Evolutionary conservation across 495 filamentous ascomycete species (phyloP), one percentile per base, ranked within the genome.

Genomic region (Lasiosphaeria miniovina): DNA sequence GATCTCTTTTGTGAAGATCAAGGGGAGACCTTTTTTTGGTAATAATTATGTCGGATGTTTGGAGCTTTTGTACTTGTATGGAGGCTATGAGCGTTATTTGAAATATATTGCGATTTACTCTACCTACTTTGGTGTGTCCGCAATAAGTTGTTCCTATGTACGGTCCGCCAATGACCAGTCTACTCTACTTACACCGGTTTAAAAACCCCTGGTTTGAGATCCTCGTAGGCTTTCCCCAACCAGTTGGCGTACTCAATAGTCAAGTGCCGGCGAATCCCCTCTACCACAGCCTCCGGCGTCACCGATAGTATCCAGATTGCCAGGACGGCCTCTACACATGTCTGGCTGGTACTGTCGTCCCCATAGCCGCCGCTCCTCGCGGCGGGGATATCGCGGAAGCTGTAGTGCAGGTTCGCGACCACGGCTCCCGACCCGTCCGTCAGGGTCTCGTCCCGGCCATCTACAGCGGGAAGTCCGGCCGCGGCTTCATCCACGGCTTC

Each of bases 191-290:
- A 62, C 11, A 35, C 31, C 4, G 56, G 61, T 36, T 55, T 45
- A 52, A 54, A 63, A 0, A 52, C 57, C 5, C 61, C 56, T 5
- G 51, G 34, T 45, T 40, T 50, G 38, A 63, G 55, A 46, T 63
- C 61, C 36, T 64, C 60, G 38, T 63, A 68, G 14, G 66, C 63
- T 10, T 54, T 48, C 32, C 49, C 50, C 48, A 66, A 48, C 66
- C 66, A 68, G 32, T 66, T 68, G 31, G 58, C 52, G 49, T 63
- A 68, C 58, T 68, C 66, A 4, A 68, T 61, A 12, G 51, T 58
- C 46, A 66, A 48, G 48, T 68, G 66, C 32, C 60, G 34, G 31
- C 35, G 31, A n/a, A 68, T 35, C 11, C 66, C 63, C 48, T 59
- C 58, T 1, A 55, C 36, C 31, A 68, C 61, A 14, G 59, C 63